Evolutionary conservation across 192 early-diverging fungal genomes (phyloP).

Genomic region (Gigaspora rosea): DNA sequence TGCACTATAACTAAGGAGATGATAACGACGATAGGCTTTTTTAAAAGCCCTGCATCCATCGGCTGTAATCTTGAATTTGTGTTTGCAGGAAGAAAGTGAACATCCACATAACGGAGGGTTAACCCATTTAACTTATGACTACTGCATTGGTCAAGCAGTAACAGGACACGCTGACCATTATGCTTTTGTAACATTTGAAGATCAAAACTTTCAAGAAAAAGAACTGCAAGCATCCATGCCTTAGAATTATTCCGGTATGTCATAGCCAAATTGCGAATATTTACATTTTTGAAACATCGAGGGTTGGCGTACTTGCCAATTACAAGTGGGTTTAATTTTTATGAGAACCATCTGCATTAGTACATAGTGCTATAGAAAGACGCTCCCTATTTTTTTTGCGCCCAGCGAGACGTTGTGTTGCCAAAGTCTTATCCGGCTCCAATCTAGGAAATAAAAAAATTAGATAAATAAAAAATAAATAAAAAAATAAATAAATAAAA

Average conservation of each 20-base stretch:
- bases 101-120: not conserved
- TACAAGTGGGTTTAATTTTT: not conserved
- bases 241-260: conserved; percentile 7
- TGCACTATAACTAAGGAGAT: too few species aligned
- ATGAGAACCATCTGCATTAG: not conserved
- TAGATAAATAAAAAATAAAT: too few species aligned
- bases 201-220: conserved; percentile 1
- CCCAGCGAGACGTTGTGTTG: not conserved
- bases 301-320: not conserved
- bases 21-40: too few species aligned
- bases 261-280: not conserved
- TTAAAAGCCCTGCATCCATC: too few species aligned
- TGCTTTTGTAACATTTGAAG: not conserved
- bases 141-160: not conserved
- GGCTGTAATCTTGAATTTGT: not conserved
- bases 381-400: conserved; percentile 2
- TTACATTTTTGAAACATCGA: not conserved
- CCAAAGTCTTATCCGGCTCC: not conserved
- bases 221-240: not conserved
- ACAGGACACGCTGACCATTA: not conserved
- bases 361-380: conserved; percentile 2
- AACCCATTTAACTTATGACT: not conserved
- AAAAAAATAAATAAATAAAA: too few species aligned
- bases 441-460: too few species aligned
- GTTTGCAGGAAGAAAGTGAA: not conserved